Conservation (phyloP, 805 yeast genomes). For the Suhomyces canberraensis region DNA sequence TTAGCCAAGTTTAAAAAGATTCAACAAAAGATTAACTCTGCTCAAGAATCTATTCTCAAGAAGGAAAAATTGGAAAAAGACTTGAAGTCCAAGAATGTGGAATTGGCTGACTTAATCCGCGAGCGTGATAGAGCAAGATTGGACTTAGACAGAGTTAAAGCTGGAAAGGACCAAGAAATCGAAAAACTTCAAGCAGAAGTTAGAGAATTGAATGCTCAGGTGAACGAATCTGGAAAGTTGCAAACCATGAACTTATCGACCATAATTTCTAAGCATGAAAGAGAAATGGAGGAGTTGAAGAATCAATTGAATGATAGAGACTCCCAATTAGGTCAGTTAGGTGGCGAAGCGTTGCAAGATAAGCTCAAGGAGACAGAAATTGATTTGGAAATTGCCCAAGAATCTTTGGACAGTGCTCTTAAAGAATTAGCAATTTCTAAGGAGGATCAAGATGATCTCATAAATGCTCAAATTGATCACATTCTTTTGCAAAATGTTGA, state of each 20-base stretch:
- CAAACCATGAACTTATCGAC: conserved; percentile 63
- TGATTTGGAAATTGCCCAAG: conserved; percentile 75
- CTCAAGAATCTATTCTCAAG: conserved; percentile 84
- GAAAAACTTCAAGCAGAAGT: conserved; percentile 64
- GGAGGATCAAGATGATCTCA: conserved; percentile 48
- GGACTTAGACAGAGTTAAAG: conserved; percentile 70
- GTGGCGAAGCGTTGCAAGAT: conserved; percentile 36
- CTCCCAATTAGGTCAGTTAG: conserved; percentile 17
- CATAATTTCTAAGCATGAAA: conserved; percentile 58
- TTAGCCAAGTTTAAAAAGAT: conserved; percentile 74
- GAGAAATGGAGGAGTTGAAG: conserved; percentile 55
- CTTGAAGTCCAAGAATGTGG: conserved; percentile 79
- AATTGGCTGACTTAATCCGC: conserved; percentile 81
- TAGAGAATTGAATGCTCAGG: conserved; percentile 55
- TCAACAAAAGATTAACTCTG: conserved; percentile 82
- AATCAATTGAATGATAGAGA: conserved; percentile 28
- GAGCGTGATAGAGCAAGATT: conserved; percentile 87
- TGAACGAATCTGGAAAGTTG: conserved; percentile 56
- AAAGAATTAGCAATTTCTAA: conserved; percentile 53
- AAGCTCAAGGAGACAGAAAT: conserved; percentile 65
- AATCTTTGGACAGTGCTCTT: conserved; percentile 72
- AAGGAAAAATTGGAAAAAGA: conserved; percentile 81
- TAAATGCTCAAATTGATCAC: conserved; percentile 57
- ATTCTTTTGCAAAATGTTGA: conserved; percentile 46
- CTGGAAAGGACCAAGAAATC: conserved; percentile 60